Evolutionary conservation across 257 asterid genomes (phyloP), one percentile per base, ranked within the genome.

Genomic region (Capsicum baccatum): DNA sequence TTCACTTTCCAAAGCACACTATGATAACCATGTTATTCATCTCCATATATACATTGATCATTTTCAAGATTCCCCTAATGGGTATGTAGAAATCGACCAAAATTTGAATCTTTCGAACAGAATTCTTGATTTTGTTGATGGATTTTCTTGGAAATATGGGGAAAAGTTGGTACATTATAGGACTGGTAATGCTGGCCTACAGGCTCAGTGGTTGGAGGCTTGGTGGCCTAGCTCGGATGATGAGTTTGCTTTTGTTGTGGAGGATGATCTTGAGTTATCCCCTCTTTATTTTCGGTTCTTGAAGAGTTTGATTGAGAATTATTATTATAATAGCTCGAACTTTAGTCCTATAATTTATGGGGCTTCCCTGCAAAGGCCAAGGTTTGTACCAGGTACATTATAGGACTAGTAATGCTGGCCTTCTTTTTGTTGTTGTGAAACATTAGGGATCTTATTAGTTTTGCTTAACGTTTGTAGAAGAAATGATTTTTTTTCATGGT

Each of bases 221-320:
- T 93, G 97, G 97, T 93, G 94, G 95, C 97, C 97, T 55, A 68
- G 86, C 55, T 89, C 93, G 1, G 92, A 92, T 88, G 87, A 91
- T 56, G 97, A 93, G 90, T 93, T 91, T 89, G 95, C 93, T 26
- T 96, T 96, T 84, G 95, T 96, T 83, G 99, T 94, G 66, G 99
- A 96, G 88, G 99, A 96, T 89, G 99, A 96, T 95, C 92, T 94
- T 67, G 94, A 94, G 89, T 88, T 96, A 85, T 94, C 99, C 59
- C 98, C 97, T 71, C 88, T 93, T 71, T 96, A 94, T 87, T 95
- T 92, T 81, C 89, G 97, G 97, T 94, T 74, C 86, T 91, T 94
- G 66, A 94, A 90, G 88, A 91, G 87, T 79, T 85, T 93, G 92
- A 91, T 94, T 57, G 52, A 90, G 88, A 88, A 89, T 83, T 94